Percentiles rank a stretch among this genome's conserved stretches.
These are phyloP conservation scores for Tolypocladium ovalisporum DNA, from an alignment of 2,329 filamentous ascomycete species.

Conservation along the genomic window DNA sequence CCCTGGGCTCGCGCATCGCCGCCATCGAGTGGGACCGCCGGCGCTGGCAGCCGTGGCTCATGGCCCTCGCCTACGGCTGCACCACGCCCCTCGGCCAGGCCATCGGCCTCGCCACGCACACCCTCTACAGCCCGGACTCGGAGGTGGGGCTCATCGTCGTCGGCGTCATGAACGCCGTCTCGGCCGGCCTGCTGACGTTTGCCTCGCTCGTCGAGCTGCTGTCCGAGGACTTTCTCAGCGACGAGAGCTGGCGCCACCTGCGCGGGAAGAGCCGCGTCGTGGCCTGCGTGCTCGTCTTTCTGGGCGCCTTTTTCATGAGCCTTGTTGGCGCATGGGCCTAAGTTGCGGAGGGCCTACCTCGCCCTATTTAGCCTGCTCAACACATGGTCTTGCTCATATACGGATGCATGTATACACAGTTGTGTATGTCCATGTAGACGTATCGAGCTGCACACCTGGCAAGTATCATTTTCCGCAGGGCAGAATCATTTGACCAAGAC, in stretches of 20 bases:
- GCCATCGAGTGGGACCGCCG: conserved; percentile 32
- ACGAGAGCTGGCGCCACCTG: conserved; percentile 48
- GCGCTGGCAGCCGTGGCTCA: conserved; percentile 40
- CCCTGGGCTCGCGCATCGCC: conserved; percentile 53
- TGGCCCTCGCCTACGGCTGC: conserved; percentile 47
- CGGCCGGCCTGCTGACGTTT: conserved; percentile 59
- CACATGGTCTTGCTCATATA: not conserved
- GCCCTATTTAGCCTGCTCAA: not conserved
- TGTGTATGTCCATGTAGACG: not conserved
- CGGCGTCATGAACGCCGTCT: conserved; percentile 65
- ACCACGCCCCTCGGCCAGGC: conserved; percentile 63
- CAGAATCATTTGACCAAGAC: not conserved
- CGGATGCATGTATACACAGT: not conserved
- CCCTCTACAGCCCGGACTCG: conserved; percentile 56
- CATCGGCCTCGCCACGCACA: conserved; percentile 58
- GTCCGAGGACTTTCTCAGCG: conserved; percentile 59
- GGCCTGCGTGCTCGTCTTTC: conserved; percentile 46
- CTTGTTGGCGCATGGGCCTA: conserved; percentile 54
- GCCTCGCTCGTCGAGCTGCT: conserved; percentile 62
- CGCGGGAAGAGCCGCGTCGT: conserved; percentile 40
- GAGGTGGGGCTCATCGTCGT: conserved; percentile 58
- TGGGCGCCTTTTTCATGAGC: conserved; percentile 51
- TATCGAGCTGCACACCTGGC: not conserved
- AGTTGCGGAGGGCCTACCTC: not conserved
- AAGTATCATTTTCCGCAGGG: not conserved